phyloP scores from a whole-genome alignment of 2,329 filamentous ascomycete genomes.

The Alternaria brassicae region DNA sequence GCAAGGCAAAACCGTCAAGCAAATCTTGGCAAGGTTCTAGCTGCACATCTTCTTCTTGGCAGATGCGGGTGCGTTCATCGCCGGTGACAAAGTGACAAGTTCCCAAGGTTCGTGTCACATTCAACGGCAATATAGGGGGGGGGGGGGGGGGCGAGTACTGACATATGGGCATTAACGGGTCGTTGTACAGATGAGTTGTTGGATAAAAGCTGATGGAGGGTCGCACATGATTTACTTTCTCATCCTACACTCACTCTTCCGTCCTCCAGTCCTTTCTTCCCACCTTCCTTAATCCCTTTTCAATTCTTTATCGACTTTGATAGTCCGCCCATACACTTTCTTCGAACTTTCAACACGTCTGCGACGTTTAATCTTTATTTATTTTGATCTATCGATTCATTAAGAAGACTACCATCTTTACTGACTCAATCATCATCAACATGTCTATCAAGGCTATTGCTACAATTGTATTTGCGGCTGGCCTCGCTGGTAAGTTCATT shows the following conservation, averaged over 20 bases:
- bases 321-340: slow-evolving; percentile 40
- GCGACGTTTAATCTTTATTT: slow-evolving; percentile 39
- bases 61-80: slow-evolving; percentile 26
- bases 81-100: slow-evolving; percentile 18
- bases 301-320: slow-evolving; percentile 44
- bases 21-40: slow-evolving; percentile 40
- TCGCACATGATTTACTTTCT: slow-evolving; percentile 17
- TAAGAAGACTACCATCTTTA: slow-evolving; percentile 24
- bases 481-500: slow-evolving; percentile 39
- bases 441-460: slow-evolving; percentile 41
- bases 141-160: slow-evolving; percentile 24
- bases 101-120: slow-evolving; percentile 9
- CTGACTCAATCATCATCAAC: slow-evolving; percentile 14
- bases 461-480: slow-evolving; percentile 42
- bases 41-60: slow-evolving; percentile 36
- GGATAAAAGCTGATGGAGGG: slow-evolving; percentile 40
- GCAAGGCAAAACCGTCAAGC: slow-evolving; percentile 29
- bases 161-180: slow-evolving; percentile 9
- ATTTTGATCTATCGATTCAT: slow-evolving; percentile 34
- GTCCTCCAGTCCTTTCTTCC: slow-evolving; percentile 23
- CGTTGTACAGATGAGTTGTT: not conserved
- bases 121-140: slow-evolving; percentile 22
- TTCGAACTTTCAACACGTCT: slow-evolving; percentile 37
- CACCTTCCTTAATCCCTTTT: slow-evolving; percentile 36
- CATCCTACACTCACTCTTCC: slow-evolving; percentile 33